A percentile compares a stretch with the other conserved stretches of the same genome.
phyloP scores from a whole-genome alignment of 1,284 basidiomycete species.

The Fomitopsis schrenkii region DNA sequence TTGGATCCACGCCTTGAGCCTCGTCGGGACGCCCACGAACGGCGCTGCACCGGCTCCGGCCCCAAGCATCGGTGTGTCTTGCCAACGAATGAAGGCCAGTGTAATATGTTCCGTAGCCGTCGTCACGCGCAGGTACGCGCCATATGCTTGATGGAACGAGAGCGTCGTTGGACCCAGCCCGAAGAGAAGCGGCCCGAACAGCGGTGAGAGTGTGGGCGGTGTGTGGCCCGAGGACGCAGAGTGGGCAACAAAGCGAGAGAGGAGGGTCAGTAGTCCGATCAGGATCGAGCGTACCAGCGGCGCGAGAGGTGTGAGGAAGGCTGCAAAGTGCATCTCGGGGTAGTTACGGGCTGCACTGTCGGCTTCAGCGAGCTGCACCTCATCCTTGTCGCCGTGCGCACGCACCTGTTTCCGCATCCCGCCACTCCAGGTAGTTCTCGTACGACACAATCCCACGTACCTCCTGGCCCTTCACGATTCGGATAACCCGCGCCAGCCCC shows the following conservation, averaged over 20 bases:
- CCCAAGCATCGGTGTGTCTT: slow-evolving; percentile 43
- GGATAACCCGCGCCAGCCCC: slow-evolving; percentile 73
- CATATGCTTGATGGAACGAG: slow-evolving; percentile 75
- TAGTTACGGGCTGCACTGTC: slow-evolving; percentile 51
- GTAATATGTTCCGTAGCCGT: slow-evolving; percentile 87
- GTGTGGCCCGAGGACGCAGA: slow-evolving; percentile 79
- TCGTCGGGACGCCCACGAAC: slow-evolving; percentile 64
- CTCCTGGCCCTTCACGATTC: slow-evolving; percentile 61
- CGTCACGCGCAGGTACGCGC: slow-evolving; percentile 75
- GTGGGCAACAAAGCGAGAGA: slow-evolving; percentile 78
- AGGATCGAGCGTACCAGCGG: slow-evolving; percentile 58
- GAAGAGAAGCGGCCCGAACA: slow-evolving; percentile 86
- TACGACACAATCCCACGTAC: slow-evolving; percentile 73
- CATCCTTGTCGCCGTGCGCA: slow-evolving; percentile 7
- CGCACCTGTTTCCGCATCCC: slow-evolving; percentile 74
- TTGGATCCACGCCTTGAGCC: slow-evolving; percentile 83
- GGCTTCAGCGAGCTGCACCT: slow-evolving; percentile 12
- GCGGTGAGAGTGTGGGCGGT: slow-evolving; percentile 77
- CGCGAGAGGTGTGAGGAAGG: slow-evolving; percentile 52
- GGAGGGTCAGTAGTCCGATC: slow-evolving; percentile 65
- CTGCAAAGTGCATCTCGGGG: slow-evolving; percentile 64
- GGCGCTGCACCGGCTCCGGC: slow-evolving; percentile 26
- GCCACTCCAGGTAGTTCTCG: slow-evolving; percentile 76
- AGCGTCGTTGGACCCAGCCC: slow-evolving; percentile 62
- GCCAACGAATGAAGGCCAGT: slow-evolving; percentile 79